A percentile compares a stretch with the other conserved stretches of the same genome.
Evolutionary conservation across 140 eudicot species (phyloP).

Genomic region (Senecio squalidus): DNA sequence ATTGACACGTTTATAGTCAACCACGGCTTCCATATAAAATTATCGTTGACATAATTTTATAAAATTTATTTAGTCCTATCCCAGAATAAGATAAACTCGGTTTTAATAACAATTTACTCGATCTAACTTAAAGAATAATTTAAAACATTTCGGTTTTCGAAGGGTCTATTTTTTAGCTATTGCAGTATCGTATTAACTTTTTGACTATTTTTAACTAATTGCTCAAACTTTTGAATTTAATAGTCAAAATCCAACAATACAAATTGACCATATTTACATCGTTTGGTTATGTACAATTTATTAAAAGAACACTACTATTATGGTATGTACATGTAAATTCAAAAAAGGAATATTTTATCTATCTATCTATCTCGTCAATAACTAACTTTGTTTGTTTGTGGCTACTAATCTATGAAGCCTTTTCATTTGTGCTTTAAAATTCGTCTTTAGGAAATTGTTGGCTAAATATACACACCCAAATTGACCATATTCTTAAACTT

Average conservation of each 20-base stretch:
- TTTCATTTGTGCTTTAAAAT: constrained; percentile 1
- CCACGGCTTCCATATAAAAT: no score
- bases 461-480: not conserved
- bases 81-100: no score
- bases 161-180: not conserved
- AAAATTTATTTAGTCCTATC: no score
- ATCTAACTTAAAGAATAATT: no score
- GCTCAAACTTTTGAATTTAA: not conserved
- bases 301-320: not conserved
- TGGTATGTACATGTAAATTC: not conserved
- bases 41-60: no score
- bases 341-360: not conserved
- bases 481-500: constrained; percentile 6
- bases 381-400: constrained; percentile 19
- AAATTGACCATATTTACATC: not conserved
- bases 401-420: not conserved
- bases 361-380: not conserved
- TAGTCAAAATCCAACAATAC: not conserved
- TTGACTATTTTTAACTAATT: constrained; percentile 6
- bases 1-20: no score
- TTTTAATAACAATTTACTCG: no score
- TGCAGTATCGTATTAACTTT: constrained; percentile 7
- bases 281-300: not conserved
- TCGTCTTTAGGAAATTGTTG: not conserved
- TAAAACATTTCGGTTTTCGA: not conserved